phyloP scores from a whole-genome alignment of 345 rosid genomes.

The Triadica sebifera region DNA sequence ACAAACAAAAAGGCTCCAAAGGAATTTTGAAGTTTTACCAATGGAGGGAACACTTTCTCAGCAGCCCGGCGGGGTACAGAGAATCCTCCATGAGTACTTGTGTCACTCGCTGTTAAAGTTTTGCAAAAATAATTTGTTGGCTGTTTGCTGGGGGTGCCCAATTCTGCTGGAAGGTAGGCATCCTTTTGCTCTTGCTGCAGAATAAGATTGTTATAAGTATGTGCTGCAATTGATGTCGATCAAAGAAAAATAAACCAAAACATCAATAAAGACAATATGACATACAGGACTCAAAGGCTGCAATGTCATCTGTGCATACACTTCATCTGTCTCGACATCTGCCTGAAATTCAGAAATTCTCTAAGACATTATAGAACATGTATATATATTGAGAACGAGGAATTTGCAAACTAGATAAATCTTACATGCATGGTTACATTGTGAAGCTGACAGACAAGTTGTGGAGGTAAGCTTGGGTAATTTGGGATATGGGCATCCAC shows the following conservation, averaged over 20 bases:
- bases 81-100: conserved; percentile 99
- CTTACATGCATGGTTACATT: conserved; percentile 98
- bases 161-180: conserved; percentile 76
- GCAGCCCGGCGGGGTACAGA: conserved; percentile 99
- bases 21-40: conserved; percentile 41
- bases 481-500: conserved; percentile 89
- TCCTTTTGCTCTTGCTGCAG: conserved; percentile 93
- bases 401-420: conserved; percentile 23
- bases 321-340: conserved; percentile 95
- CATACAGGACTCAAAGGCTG: conserved; percentile 82
- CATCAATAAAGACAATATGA: no score
- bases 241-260: no score
- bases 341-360: conserved; percentile 46
- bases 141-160: conserved; percentile 85
- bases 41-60: conserved; percentile 96
- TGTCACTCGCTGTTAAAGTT: conserved; percentile 96
- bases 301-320: conserved; percentile 96
- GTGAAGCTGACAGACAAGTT: conserved; percentile 94
- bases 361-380: no score
- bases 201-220: no score
- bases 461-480: conserved; percentile 92
- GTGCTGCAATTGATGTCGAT: no score
- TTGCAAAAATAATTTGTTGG: conserved; percentile 96
- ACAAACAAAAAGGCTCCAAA: no score
- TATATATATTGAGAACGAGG: no score